Evolutionary conservation across 768 basidiomycete species (phyloP), one percentile per base, ranked within the genome.

Genomic region (Leccinum subtestaceum): DNA sequence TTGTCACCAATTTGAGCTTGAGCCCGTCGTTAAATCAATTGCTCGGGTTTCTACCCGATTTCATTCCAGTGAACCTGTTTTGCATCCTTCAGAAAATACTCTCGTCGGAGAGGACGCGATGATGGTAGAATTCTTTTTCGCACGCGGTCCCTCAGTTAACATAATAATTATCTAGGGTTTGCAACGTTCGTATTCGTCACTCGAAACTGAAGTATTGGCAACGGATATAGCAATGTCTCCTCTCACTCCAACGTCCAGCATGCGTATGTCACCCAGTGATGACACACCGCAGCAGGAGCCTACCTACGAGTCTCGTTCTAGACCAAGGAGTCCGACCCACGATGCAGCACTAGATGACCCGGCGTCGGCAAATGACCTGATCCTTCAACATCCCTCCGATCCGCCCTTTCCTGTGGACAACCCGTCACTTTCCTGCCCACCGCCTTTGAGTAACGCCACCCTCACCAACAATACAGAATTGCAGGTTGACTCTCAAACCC

Each of bases 1-100:
- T 7, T 71, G 70, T 34, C 7, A 52, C 17, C 52, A 59, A 15
- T 63, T 25, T 17, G 70, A 67, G 32, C 65, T 71, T 25, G 68
- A 70, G 15, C 10, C 55, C 31, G 2, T n/a, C 4, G 13, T 27
- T 13, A n/a, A 49, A 29, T 45, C 49, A 15, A 31, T 25, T 7
- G 2, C 15, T 0, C 48, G n/a, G 25, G 32, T 1, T 31, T 6
- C 45, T 46, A 2, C 29, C 9, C 43, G 31, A 31, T n/a, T 4
- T 32, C 43, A 19, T 38, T 38, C 57, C 11, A 5, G 11, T 52
- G 55, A 56, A 47, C 25, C 51, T 36, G 46, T 27, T 32, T 19
- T 45, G 10, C 21, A 34, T 52, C 12, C 31, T 5, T 13, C 38
- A 9, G 34, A 48, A 47, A 40, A 52, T 49, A 21, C 36, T 32